These are phyloP conservation scores for Urtica urens DNA, from an alignment of 306 rosid species.

Conservation along the genomic window DNA sequence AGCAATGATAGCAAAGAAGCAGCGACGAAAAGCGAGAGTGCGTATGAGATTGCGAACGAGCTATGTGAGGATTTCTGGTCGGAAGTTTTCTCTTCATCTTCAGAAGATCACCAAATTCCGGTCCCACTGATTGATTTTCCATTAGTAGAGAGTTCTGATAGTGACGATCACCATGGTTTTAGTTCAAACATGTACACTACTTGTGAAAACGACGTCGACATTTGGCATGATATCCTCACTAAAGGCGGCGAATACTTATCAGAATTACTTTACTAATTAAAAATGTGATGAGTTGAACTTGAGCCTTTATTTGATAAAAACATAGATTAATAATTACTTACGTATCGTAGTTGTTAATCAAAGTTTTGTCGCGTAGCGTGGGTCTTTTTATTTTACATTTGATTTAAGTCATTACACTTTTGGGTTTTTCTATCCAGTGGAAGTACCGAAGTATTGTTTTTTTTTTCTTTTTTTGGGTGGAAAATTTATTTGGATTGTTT, in stretches of 20 bases:
- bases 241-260: conserved; percentile 43
- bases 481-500: too few species aligned
- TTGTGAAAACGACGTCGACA: conserved; percentile 33
- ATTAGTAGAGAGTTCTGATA: not conserved
- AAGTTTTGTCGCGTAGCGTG: too few species aligned
- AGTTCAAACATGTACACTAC: too few species aligned
- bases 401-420: too few species aligned
- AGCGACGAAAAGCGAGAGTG: conserved; percentile 12
- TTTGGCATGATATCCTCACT: conserved; percentile 46
- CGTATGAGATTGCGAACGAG: conserved; percentile 17
- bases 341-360: not conserved
- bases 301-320: not conserved
- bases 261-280: conserved; percentile 11
- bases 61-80: conserved; percentile 63
- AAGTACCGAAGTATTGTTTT: too few species aligned
- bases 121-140: conserved; percentile 7
- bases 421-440: too few species aligned
- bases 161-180: not conserved
- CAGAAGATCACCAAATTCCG: not conserved
- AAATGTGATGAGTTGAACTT: not conserved
- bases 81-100: conserved; percentile 36
- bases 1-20: not conserved
- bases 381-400: too few species aligned
- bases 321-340: not conserved
- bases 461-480: too few species aligned